A percentile compares a stretch with the other conserved stretches of the same genome.
phyloP scores from a whole-genome alignment of 2,329 filamentous ascomycete genomes.

The Botrytis cinerea region DNA sequence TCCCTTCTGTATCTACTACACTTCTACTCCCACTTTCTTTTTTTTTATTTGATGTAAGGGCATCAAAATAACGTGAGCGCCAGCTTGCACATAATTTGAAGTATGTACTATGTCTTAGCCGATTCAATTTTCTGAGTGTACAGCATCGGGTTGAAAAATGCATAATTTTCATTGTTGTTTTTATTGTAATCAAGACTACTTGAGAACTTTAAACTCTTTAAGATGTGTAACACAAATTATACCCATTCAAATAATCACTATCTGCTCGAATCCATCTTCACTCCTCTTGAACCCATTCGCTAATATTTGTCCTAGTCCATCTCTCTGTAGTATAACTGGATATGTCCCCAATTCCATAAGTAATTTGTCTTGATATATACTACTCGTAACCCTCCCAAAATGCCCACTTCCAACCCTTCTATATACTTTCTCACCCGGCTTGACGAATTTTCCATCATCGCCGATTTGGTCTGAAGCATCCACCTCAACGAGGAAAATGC shows the following conservation, averaged over 20 bases:
- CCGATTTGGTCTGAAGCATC: neutral
- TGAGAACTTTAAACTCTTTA: neutral
- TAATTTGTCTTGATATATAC: neutral
- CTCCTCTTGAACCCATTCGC: neutral
- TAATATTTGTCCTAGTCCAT: neutral
- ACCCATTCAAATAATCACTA: neutral
- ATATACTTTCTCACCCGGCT: neutral
- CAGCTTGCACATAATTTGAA: neutral
- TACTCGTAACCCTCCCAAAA: neutral
- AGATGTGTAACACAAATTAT: neutral
- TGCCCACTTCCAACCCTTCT: neutral
- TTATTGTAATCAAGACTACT: neutral
- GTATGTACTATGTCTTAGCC: neutral
- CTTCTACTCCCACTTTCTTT: neutral
- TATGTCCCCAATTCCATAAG: neutral
- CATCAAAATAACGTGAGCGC: fast-evolving
- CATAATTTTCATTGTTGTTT: neutral
- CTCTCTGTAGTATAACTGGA: neutral
- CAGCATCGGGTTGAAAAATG: neutral
- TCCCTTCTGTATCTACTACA: neutral
- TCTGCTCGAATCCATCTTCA: neutral
- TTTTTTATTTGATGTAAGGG: fast-evolving
- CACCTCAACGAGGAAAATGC: neutral
- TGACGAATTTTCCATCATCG: neutral
- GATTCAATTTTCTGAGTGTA: neutral